Percentiles rank a stretch among this genome's conserved stretches.
phyloP scores from a whole-genome alignment of 2,329 filamentous ascomycete genomes.

The Trichoderma koningiopsis region DNA sequence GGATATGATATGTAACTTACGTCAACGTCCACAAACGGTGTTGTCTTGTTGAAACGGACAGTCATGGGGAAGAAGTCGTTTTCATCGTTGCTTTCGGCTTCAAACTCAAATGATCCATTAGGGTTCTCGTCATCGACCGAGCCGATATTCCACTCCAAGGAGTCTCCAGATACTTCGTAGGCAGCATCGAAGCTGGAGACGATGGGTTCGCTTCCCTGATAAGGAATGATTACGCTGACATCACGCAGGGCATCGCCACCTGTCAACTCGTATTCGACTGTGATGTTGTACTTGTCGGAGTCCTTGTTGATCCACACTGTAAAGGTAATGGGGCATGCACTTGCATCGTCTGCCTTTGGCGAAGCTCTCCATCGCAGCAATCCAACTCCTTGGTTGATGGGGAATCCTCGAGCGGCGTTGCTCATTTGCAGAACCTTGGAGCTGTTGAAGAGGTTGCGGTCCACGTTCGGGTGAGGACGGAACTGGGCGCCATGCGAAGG shows the following conservation, averaged over 20 bases:
- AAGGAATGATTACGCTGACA: constrained; percentile 86
- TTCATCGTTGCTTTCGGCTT: constrained; percentile 83
- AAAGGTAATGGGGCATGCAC: constrained; percentile 88
- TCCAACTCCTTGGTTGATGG: constrained; percentile 88
- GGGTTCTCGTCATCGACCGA: constrained; percentile 79
- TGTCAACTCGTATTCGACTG: constrained; percentile 92
- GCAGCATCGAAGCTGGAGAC: constrained; percentile 92
- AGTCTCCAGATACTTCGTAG: constrained; percentile 92
- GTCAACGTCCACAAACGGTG: constrained; percentile 89
- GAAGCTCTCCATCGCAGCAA: constrained; percentile 91
- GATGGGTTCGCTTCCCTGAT: constrained; percentile 77
- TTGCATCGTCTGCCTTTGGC: constrained; percentile 76
- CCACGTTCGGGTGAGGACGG: constrained; percentile 94
- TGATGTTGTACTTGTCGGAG: constrained; percentile 81
- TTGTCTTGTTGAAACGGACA: constrained; percentile 82
- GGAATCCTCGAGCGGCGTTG: constrained; percentile 85
- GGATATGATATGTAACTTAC: constrained; percentile 59
- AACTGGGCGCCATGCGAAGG: constrained; percentile 85
- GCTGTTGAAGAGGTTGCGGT: constrained; percentile 82
- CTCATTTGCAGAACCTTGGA: constrained; percentile 86
- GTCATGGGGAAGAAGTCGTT: constrained; percentile 98
- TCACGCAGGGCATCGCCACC: constrained; percentile 78
- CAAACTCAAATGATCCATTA: constrained; percentile 91
- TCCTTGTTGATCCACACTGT: constrained; percentile 97
- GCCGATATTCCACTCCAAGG: constrained; percentile 91